These are phyloP conservation scores for Penicillium paneum DNA, from an alignment of 2,329 filamentous ascomycete genomes.

Conservation along the genomic window DNA sequence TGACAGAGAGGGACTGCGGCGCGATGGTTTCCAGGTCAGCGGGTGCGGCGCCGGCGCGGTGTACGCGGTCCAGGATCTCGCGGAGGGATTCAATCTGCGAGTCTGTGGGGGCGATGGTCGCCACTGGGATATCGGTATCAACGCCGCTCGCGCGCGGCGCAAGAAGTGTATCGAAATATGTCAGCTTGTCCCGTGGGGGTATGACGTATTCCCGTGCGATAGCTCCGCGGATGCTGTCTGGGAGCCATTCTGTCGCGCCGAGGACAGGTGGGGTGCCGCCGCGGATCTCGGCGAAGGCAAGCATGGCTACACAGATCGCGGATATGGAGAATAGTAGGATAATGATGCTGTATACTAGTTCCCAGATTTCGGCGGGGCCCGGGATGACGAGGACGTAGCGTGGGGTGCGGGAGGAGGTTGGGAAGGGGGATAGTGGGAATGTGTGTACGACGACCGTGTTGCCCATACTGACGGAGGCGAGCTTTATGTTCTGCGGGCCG, in stretches of 20 bases:
- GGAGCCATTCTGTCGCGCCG: constrained; percentile 56
- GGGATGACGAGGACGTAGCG: constrained; percentile 70
- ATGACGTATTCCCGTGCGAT: constrained; percentile 41
- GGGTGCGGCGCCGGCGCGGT: constrained; percentile 20
- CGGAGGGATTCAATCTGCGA: constrained; percentile 21
- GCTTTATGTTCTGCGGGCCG: constrained; percentile 62
- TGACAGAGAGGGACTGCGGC: constrained; percentile 19
- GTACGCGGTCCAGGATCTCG: constrained; percentile 30
- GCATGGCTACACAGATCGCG: constrained; percentile 61
- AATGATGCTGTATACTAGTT: constrained; percentile 55
- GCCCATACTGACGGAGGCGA: constrained; percentile 77
- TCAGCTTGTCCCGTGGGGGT: constrained; percentile 16
- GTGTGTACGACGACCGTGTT: constrained; percentile 78
- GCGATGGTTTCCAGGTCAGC: constrained; percentile 13
- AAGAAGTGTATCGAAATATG: constrained; percentile 17
- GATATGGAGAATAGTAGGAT: constrained; percentile 61
- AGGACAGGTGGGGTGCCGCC: constrained; percentile 57
- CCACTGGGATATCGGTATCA: not conserved
- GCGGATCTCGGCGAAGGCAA: constrained; percentile 59
- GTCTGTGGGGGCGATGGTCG: constrained; percentile 6
- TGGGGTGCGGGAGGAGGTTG: constrained; percentile 46
- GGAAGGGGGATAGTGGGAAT: constrained; percentile 60
- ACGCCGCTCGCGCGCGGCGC: not conserved
- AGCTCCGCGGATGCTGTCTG: constrained; percentile 46
- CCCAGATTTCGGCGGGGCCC: constrained; percentile 50